Conservation (phyloP, 768 basidiomycete species). For the Sporobolomyces phaffii region DNA sequence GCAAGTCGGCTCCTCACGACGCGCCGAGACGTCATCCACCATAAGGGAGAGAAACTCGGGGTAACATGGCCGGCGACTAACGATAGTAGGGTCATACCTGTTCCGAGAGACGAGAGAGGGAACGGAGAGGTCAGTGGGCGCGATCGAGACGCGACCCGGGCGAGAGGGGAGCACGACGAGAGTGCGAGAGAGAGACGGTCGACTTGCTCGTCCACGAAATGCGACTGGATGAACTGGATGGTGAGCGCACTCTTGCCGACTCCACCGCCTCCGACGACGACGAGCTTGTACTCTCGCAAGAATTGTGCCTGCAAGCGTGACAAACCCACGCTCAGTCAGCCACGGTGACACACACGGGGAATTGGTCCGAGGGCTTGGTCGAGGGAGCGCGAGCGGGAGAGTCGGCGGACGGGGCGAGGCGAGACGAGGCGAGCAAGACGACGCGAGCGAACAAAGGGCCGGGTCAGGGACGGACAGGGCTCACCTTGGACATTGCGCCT, state of each 20-base stretch:
- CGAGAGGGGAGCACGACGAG: neutral
- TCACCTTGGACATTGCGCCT: conserved; percentile 26
- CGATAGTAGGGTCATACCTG: conserved; percentile 52
- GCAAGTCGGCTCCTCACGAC: too few species aligned
- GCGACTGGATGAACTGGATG: conserved; percentile 50
- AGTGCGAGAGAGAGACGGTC: neutral
- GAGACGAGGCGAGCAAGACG: neutral
- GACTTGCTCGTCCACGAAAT: conserved; percentile 45
- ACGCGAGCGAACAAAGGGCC: neutral
- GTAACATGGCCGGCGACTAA: too few species aligned
- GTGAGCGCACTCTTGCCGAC: conserved; percentile 46
- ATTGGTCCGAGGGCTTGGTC: too few species aligned
- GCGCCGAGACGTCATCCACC: neutral
- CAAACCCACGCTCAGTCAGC: too few species aligned
- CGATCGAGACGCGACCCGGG: too few species aligned
- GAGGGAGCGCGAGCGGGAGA: too few species aligned
- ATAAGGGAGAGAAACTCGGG: neutral
- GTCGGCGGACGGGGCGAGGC: neutral
- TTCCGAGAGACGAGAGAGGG: neutral
- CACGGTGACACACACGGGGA: too few species aligned
- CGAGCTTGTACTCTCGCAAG: conserved; percentile 94
- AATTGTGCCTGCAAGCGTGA: conserved; percentile 45
- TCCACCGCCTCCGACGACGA: conserved; percentile 98
- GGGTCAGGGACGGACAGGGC: neutral
- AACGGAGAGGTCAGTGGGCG: too few species aligned